phyloP scores from a whole-genome alignment of 208 protist genomes.

The Histomonas meleagridis region DNA sequence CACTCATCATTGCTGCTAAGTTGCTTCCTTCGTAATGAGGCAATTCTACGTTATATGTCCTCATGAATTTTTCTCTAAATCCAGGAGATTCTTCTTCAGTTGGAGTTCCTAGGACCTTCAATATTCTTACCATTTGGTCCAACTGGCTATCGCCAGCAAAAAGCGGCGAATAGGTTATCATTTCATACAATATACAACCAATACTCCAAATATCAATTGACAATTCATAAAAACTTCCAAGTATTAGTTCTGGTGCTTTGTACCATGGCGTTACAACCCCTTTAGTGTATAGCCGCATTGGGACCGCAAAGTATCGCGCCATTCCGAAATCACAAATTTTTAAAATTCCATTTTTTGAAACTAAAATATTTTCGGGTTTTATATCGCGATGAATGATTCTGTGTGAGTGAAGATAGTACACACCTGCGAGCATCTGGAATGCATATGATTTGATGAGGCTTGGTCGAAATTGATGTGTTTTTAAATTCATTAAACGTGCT shows the following conservation, averaged over 20 bases:
- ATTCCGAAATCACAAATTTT: slow-evolving; percentile 64
- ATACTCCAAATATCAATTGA: slow-evolving; percentile 41
- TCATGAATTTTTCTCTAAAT: too few relatives aligned
- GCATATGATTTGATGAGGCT: slow-evolving; percentile 39
- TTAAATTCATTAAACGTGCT: slow-evolving; percentile 68
- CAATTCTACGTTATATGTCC: too few relatives aligned
- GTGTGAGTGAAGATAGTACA: slow-evolving; percentile 67
- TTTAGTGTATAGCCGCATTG: slow-evolving; percentile 39
- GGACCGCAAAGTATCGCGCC: slow-evolving; percentile 53
- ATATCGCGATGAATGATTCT: slow-evolving; percentile 69
- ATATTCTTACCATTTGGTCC: slow-evolving; percentile 3
- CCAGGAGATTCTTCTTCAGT: too few relatives aligned
- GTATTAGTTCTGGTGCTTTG: slow-evolving; percentile 38
- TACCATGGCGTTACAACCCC: slow-evolving; percentile 41
- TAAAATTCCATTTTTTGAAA: slow-evolving; percentile 55
- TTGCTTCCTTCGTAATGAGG: slow-evolving; percentile 66
- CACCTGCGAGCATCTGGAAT: slow-evolving; percentile 62
- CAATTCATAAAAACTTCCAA: slow-evolving; percentile 25
- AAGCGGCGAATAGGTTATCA: slow-evolving; percentile 8
- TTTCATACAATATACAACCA: slow-evolving; percentile 39
- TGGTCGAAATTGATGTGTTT: background rate
- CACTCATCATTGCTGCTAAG: slow-evolving; percentile 38
- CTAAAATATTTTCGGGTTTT: slow-evolving; percentile 71
- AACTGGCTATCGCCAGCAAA: slow-evolving; percentile 8
- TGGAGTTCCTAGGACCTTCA: slow-evolving; percentile 31